These are phyloP conservation scores for Pseudozyma thailandica DNA, from an alignment of 1,284 basidiomycete species.

Conservation along the genomic window DNA sequence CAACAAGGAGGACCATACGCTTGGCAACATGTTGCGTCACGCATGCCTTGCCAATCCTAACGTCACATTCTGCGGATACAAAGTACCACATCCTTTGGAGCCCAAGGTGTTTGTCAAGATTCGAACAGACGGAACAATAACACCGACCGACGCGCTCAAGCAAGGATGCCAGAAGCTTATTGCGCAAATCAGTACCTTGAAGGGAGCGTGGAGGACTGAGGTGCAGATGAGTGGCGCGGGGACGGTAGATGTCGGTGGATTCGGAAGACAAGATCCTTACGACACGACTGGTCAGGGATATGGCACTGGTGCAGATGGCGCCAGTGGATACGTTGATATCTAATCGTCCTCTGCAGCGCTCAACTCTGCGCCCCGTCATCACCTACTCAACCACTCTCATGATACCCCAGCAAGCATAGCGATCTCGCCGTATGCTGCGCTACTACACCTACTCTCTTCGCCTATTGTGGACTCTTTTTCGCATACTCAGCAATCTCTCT, in stretches of 20 bases:
- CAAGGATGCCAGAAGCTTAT: conserved; percentile 86
- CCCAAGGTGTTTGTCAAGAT: conserved; percentile 93
- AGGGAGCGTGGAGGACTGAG: conserved; percentile 71
- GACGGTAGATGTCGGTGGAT: conserved; percentile 38
- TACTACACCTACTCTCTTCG: not conserved
- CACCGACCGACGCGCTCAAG: conserved; percentile 85
- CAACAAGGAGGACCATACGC: conserved; percentile 95
- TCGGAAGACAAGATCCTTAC: conserved; percentile 38
- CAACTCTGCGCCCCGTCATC: not conserved
- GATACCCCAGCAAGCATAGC: conserved; percentile 26
- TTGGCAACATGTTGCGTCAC: conserved; percentile 93
- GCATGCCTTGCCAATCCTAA: conserved; percentile 63
- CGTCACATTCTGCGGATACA: conserved; percentile 93
- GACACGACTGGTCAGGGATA: conserved; percentile 34
- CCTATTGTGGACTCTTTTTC: not conserved
- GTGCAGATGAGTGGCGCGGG: conserved; percentile 67
- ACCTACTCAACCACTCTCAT: not conserved
- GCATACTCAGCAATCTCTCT: conserved; percentile 5
- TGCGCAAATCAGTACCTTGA: conserved; percentile 74
- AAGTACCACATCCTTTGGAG: conserved; percentile 94
- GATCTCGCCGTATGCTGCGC: not conserved
- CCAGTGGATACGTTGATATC: conserved; percentile 52
- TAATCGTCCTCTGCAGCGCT: conserved; percentile 4
- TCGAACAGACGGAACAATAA: conserved; percentile 88
- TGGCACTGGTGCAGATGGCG: conserved; percentile 25